phyloP scores from a whole-genome alignment of 805 yeast species.

The Candida hungchunana region DNA sequence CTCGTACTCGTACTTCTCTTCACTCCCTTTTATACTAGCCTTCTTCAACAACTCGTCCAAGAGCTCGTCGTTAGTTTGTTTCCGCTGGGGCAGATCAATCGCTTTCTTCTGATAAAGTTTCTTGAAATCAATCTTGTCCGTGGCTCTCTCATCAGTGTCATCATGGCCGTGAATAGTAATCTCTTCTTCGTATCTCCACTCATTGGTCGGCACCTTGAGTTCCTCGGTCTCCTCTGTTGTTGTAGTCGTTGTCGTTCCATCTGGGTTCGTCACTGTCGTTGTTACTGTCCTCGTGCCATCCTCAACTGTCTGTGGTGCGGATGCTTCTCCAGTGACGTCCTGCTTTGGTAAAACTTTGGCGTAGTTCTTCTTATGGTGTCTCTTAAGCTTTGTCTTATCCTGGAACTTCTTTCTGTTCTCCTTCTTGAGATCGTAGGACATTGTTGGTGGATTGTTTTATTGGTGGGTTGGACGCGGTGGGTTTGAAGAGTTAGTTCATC shows the following conservation, averaged over 20 bases:
- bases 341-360: constrained; percentile 27
- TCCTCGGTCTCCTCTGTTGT: constrained; percentile 15
- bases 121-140: constrained; percentile 20
- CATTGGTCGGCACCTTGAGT: constrained; percentile 17
- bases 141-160: constrained; percentile 10
- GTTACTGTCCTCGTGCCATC: constrained; percentile 4
- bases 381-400: constrained; percentile 36
- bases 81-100: constrained; percentile 12
- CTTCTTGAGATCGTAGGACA: constrained; percentile 30
- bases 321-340: constrained; percentile 9
- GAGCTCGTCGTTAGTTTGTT: constrained; percentile 7
- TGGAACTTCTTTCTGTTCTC: constrained; percentile 40
- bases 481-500: no score
- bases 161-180: constrained; percentile 20
- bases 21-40: constrained; percentile 7
- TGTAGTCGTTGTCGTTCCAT: constrained; percentile 4
- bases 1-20: constrained; percentile 5
- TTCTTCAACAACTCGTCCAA: constrained; percentile 14
- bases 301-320: neutral
- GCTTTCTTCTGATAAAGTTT: constrained; percentile 11
- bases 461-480: no score
- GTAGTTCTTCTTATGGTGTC: constrained; percentile 36
- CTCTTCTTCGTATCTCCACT: constrained; percentile 23
- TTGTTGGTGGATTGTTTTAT: constrained; percentile 5
- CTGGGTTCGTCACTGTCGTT: constrained; percentile 1